phyloP scores from a whole-genome alignment of 306 rosid species.

The Vigna angularis region DNA sequence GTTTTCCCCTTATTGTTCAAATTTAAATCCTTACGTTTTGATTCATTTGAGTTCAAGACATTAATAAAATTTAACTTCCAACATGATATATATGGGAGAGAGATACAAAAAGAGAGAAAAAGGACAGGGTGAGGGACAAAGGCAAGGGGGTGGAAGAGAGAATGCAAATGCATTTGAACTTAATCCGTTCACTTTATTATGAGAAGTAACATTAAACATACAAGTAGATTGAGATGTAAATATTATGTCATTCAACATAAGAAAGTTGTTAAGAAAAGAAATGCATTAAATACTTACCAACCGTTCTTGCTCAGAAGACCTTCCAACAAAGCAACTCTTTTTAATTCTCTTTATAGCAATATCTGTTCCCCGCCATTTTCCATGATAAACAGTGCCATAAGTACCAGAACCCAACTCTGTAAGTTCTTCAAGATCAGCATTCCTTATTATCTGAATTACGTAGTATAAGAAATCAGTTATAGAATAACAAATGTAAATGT shows the following conservation, averaged over 20 bases:
- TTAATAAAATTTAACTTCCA: constrained; percentile 23
- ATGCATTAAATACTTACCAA: constrained; percentile 63
- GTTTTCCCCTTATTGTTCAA: constrained; percentile 5
- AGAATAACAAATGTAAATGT: constrained; percentile 16
- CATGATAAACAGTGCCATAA: constrained; percentile 95
- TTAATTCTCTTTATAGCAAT: constrained; percentile 93
- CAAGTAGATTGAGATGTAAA: neutral
- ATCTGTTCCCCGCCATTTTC: constrained; percentile 98
- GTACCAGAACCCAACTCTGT: constrained; percentile 93
- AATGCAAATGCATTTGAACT: constrained; percentile 27
- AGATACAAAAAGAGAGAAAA: neutral
- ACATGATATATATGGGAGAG: neutral
- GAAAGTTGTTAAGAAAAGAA: constrained; percentile 1
- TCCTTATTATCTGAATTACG: constrained; percentile 69
- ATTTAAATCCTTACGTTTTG: constrained; percentile 8
- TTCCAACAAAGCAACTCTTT: constrained; percentile 87
- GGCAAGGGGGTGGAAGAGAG: neutral
- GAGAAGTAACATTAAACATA: constrained; percentile 11
- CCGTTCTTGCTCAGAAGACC: constrained; percentile 85
- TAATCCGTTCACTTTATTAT: constrained; percentile 20
- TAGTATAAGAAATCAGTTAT: constrained; percentile 23
- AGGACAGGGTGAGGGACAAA: neutral
- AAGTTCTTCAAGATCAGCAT: constrained; percentile 88
- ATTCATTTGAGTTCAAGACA: constrained; percentile 29
- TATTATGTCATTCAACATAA: constrained; percentile 22